Evolutionary conservation across 225 moss, liverwort and hornwort species (phyloP).

Genomic region (Pleurozium schreberi): DNA sequence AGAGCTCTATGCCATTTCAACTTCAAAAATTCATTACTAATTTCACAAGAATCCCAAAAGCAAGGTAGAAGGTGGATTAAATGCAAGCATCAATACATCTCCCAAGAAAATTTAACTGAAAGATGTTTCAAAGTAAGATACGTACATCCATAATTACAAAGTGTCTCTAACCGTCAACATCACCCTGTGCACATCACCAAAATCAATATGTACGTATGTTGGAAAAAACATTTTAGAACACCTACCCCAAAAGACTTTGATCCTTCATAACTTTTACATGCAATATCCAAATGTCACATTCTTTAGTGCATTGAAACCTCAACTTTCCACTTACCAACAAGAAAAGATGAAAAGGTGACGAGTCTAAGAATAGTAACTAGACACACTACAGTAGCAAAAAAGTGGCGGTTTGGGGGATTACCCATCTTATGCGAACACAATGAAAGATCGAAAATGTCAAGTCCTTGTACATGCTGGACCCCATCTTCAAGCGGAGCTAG

Average conservation of each 20-base stretch:
- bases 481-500: background rate
- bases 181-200: too few relatives aligned
- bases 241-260: background rate
- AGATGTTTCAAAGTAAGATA: background rate
- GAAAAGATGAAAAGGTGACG: background rate
- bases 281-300: background rate
- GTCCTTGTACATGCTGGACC: too few relatives aligned
- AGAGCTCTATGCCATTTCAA: background rate
- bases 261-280: background rate
- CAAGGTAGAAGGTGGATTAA: background rate
- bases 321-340: background rate
- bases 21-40: background rate
- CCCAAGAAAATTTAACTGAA: background rate
- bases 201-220: background rate
- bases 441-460: background rate
- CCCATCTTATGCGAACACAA: background rate
- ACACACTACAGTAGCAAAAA: background rate
- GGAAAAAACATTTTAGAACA: background rate
- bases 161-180: too few relatives aligned
- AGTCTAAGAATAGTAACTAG: background rate
- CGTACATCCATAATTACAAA: accelerated
- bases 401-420: background rate
- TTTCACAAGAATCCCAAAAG: too few relatives aligned
- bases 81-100: background rate
- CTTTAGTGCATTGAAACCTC: background rate